Conservation (phyloP, 768 basidiomycete species). For the Krasilnikovozyma curviuscula region DNA sequence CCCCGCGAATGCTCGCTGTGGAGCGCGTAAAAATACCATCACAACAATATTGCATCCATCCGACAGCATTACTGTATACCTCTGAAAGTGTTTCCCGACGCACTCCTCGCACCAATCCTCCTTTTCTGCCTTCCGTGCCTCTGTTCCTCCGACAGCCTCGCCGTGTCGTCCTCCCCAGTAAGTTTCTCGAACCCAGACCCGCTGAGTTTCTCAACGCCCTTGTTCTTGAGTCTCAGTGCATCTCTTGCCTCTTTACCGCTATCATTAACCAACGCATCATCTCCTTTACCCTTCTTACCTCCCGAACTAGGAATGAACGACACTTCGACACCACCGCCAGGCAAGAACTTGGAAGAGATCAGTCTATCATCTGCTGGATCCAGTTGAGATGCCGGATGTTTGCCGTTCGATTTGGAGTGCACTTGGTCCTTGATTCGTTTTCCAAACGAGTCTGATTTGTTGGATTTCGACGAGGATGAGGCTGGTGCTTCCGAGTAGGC, state of each 20-base stretch:
- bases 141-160: constrained; percentile 36
- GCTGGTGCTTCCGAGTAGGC: constrained; percentile 6
- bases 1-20: too few species aligned
- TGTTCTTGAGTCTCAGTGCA: constrained; percentile 29
- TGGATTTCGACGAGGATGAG: constrained; percentile 6
- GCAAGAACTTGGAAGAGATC: constrained; percentile 8
- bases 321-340: constrained; percentile 59
- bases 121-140: constrained; percentile 59
- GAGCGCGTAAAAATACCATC: too few species aligned
- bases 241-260: constrained; percentile 26
- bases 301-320: constrained; percentile 49
- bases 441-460: constrained; percentile 7
- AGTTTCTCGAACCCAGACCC: constrained; percentile 76
- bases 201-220: constrained; percentile 49
- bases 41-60: too few species aligned
- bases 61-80: not conserved
- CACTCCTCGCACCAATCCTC: constrained; percentile 62
- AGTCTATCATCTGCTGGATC: constrained; percentile 1
- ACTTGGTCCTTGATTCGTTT: constrained; percentile 8
- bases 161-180: constrained; percentile 36
- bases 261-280: constrained; percentile 19
- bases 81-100: constrained; percentile 53
- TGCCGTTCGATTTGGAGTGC: not conserved
- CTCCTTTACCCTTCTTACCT: constrained; percentile 8
- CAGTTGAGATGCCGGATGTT: not conserved